phyloP scores from a whole-genome alignment of 306 rosid species.

The Crotalaria pallida region DNA sequence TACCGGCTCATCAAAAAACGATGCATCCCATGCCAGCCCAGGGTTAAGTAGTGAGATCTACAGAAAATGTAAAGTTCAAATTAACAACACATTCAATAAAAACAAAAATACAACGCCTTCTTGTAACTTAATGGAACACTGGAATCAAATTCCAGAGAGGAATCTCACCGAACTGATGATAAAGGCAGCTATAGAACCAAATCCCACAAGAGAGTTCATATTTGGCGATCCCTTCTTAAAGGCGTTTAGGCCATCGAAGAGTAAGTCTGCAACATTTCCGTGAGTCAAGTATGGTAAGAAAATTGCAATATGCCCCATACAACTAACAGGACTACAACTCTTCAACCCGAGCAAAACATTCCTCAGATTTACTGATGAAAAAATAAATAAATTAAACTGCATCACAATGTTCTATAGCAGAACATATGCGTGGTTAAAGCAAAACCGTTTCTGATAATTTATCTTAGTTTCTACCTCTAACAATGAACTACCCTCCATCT shows the following conservation, averaged over 20 bases:
- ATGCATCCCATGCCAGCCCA: slow-evolving; percentile 73
- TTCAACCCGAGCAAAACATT: not conserved
- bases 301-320: not conserved
- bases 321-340: slow-evolving; percentile 2
- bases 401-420: no score
- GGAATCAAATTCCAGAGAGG: slow-evolving; percentile 19
- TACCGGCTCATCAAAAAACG: slow-evolving; percentile 99
- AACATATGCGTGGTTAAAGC: no score
- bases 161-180: slow-evolving; percentile 75
- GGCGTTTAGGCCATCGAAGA: slow-evolving; percentile 79
- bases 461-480: no score
- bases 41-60: slow-evolving; percentile 87
- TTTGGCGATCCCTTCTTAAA: slow-evolving; percentile 86
- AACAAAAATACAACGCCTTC: slow-evolving; percentile 12
- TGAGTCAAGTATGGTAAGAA: not conserved
- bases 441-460: no score
- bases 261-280: slow-evolving; percentile 58
- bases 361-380: not conserved
- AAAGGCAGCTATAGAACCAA: slow-evolving; percentile 90
- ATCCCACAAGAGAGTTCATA: slow-evolving; percentile 98
- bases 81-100: slow-evolving; percentile 10
- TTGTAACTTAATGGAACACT: slow-evolving; percentile 18
- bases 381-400: no score
- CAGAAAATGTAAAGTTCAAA: slow-evolving; percentile 21
- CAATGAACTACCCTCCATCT: no score